Conservation (phyloP, 257 asterid genomes). For the Penstemon newberryi region DNA sequence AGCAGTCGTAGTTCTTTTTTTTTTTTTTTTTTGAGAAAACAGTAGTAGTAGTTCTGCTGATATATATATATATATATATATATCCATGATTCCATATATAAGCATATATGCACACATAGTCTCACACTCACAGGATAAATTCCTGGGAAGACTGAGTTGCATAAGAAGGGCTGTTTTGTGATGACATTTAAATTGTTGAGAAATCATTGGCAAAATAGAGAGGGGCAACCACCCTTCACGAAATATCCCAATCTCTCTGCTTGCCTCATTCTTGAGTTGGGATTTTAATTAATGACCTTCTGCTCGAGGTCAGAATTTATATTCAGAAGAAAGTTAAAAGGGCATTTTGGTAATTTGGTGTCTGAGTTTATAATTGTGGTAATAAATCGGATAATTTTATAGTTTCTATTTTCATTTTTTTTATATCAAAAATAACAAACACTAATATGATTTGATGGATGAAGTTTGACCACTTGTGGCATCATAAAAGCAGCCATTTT, state of each 20-base stretch:
- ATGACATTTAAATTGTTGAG: neutral
- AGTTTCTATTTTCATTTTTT: no score
- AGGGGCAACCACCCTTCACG: conserved; percentile 32
- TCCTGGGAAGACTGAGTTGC: conserved; percentile 8
- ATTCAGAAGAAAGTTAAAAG: neutral
- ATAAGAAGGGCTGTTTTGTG: conserved; percentile 27
- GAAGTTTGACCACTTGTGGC: no score
- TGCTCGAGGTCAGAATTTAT: no score
- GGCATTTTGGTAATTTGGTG: conserved; percentile 12
- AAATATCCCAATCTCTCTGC: conserved; percentile 12
- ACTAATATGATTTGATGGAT: no score
- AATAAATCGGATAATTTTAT: no score
- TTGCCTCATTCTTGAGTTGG: conserved; percentile 41
- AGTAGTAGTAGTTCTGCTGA: neutral
- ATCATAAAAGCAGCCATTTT: no score
- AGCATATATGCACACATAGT: neutral
- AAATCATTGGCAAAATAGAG: conserved; percentile 28
- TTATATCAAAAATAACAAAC: no score
- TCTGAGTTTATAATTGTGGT: no score
- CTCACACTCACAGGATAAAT: conserved; percentile 9
- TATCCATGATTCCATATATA: neutral
- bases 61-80: neutral
- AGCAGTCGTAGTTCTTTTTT: neutral
- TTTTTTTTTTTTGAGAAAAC: no score
- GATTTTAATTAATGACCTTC: conserved; percentile 9